Percentiles rank a stretch among this genome's conserved stretches.
These are phyloP conservation scores for Tetracladium maxilliforme DNA, from an alignment of 2,329 filamentous ascomycete genomes.

Conservation along the genomic window DNA sequence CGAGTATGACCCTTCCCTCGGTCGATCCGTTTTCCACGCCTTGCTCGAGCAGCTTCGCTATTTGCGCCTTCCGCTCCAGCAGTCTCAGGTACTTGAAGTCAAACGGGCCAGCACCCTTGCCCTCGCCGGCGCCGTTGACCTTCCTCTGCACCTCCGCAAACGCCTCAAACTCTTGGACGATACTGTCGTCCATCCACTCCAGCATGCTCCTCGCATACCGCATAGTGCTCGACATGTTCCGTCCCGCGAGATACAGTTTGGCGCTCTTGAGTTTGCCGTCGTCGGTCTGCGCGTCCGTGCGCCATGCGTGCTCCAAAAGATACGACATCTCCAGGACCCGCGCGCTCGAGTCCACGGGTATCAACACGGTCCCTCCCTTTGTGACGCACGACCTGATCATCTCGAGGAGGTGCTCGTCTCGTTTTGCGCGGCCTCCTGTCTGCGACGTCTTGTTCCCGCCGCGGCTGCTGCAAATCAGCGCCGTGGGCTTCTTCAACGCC, in stretches of 20 bases:
- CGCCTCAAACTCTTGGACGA: conserved; percentile 82
- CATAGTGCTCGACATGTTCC: conserved; percentile 77
- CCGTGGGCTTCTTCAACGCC: conserved; percentile 82
- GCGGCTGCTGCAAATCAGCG: conserved; percentile 80
- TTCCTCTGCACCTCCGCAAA: conserved; percentile 26
- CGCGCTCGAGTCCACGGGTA: conserved; percentile 92
- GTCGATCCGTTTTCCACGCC: conserved; percentile 21
- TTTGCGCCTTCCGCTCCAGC: conserved; percentile 67
- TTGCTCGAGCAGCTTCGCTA: conserved; percentile 49
- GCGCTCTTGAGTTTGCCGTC: conserved; percentile 35
- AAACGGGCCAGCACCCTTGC: conserved; percentile 56
- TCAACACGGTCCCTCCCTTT: conserved; percentile 78
- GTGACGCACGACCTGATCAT: conserved; percentile 67
- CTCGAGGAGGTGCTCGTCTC: conserved; percentile 74
- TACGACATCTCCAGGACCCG: conserved; percentile 85
- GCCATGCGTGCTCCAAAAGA: conserved; percentile 84
- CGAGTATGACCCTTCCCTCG: conserved; percentile 75
- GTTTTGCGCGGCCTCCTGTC: conserved; percentile 58
- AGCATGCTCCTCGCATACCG: conserved; percentile 88
- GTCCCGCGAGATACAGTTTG: conserved; percentile 70
- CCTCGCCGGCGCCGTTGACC: conserved; percentile 26
- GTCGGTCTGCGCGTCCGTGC: conserved; percentile 40
- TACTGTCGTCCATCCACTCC: conserved; percentile 97
- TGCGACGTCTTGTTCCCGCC: conserved; percentile 60
- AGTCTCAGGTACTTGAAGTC: conserved; percentile 78